Conservation (phyloP, 441 rosid species). For the Francoa sonchifolia region DNA sequence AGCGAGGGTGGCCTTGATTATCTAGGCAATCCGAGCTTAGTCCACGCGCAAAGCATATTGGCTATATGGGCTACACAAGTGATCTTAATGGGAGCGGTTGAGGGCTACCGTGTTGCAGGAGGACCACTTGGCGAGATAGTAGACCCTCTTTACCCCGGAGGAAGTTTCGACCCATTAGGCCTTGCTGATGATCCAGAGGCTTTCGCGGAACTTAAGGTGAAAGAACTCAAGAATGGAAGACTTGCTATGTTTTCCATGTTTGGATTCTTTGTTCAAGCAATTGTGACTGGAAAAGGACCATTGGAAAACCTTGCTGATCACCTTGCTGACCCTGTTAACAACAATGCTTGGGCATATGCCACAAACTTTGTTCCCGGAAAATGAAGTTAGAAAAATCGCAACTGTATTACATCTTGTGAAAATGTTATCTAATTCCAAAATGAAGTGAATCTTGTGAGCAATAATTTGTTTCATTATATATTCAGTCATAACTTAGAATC, state of each 20-base stretch:
- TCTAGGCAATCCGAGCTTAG: slow-evolving; percentile 64
- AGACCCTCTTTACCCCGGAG: slow-evolving; percentile 57
- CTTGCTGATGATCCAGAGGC: slow-evolving; percentile 66
- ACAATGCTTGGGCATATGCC: slow-evolving; percentile 80
- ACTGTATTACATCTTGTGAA: too few relatives aligned
- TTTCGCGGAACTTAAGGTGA: slow-evolving; percentile 62
- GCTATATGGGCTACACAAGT: slow-evolving; percentile 74
- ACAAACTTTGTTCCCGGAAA: slow-evolving; percentile 75
- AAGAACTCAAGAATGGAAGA: slow-evolving; percentile 65
- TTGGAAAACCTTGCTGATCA: slow-evolving; percentile 65
- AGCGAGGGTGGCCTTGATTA: slow-evolving; percentile 74
- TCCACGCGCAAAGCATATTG: slow-evolving; percentile 63
- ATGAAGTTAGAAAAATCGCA: slow-evolving; percentile 18
- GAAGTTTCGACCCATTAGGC: slow-evolving; percentile 70
- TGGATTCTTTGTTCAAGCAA: slow-evolving; percentile 65
- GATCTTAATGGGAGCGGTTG: slow-evolving; percentile 56
- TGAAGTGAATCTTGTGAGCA: too few relatives aligned
- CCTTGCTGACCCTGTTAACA: slow-evolving; percentile 63
- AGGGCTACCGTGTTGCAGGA: slow-evolving; percentile 61
- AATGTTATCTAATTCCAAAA: too few relatives aligned
- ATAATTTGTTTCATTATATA: too few relatives aligned
- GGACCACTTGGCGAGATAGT: slow-evolving; percentile 58
- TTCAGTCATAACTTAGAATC: too few relatives aligned
- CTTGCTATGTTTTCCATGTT: slow-evolving; percentile 76
- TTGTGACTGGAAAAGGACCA: slow-evolving; percentile 66